A percentile compares a stretch with the other conserved stretches of the same genome.
Evolutionary conservation across 805 yeast genomes (phyloP).

Genomic region (Grigorovia humatica): DNA sequence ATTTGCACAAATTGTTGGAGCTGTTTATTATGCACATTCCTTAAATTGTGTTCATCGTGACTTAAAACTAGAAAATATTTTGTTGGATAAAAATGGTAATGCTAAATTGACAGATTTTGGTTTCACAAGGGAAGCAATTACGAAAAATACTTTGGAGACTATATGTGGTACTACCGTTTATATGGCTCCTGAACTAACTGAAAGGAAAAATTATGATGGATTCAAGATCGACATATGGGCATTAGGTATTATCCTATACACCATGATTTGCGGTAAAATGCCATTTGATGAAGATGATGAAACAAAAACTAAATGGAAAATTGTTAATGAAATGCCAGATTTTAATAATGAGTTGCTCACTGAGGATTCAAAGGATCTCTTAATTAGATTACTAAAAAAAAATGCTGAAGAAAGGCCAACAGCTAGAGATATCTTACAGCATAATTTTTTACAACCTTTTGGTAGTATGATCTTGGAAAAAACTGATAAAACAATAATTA

Average conservation of each 20-base stretch:
- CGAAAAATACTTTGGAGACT: slow-evolving; percentile 55
- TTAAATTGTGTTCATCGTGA: slow-evolving; percentile 78
- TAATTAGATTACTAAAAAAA: slow-evolving; percentile 50
- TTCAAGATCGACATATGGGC: slow-evolving; percentile 85
- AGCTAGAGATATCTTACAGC: slow-evolving; percentile 38
- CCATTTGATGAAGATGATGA: slow-evolving; percentile 86
- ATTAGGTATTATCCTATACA: slow-evolving; percentile 77
- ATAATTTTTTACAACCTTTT: slow-evolving; percentile 40
- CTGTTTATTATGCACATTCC: slow-evolving; percentile 61
- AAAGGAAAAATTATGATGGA: slow-evolving; percentile 64
- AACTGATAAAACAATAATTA: slow-evolving; percentile 29
- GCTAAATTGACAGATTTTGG: slow-evolving; percentile 89
- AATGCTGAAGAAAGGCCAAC: slow-evolving; percentile 56
- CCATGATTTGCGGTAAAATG: slow-evolving; percentile 75
- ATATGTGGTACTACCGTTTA: slow-evolving; percentile 91
- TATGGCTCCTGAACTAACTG: slow-evolving; percentile 90
- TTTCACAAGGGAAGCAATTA: slow-evolving; percentile 68
- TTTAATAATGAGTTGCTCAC: slow-evolving; percentile 38
- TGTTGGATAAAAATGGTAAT: slow-evolving; percentile 44
- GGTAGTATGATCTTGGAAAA: slow-evolving; percentile 35
- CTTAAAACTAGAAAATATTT: slow-evolving; percentile 68
- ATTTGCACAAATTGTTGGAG: slow-evolving; percentile 54
- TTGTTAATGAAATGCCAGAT: slow-evolving; percentile 55
- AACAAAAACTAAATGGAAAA: slow-evolving; percentile 44
- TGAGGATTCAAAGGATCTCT: slow-evolving; percentile 39